Base-by-base conservation (phyloP, 1,139 yeast species). In the Zygoascus hellenicus region DNA sequence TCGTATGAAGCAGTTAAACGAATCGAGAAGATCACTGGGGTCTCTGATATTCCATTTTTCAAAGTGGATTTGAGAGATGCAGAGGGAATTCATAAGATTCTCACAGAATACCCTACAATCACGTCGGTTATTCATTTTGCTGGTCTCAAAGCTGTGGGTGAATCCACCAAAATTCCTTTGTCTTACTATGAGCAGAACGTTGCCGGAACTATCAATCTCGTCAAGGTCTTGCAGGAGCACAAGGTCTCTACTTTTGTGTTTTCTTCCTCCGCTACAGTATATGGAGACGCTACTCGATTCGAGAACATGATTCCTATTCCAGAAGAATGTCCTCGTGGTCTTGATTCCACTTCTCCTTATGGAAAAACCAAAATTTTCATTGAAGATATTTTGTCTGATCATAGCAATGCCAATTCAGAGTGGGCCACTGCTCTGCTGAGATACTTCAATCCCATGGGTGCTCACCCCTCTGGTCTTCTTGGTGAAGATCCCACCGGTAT, bases 61-160 rank as follows among this genome's bases (percentile, higher is more conserved):
- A 65, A 81, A 46, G 77, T 77, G 39, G 90, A 84, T 61, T 65
- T 83, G 47, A 70, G 77, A 51, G 80, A 81, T 61, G 61, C 66
- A 37, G 75, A 69, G 1, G 73, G 68, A 15, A 69, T 82, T 51
- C 64, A 67, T 39, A 58, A 64, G 46, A 76, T 83, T 5, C 80
- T 84, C 60, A 55, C 67, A 41, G 61, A 68, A 42, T 76, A 76
- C 65, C 63, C 66, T 10, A 67, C 71, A 5, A 75, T 85, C 52
- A 66, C 70, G 33, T 77, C 86, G 1, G 89, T 84, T 13, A 75
- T 86, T 46, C 95, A 85, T 63, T 84, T 85, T 67, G 95, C 94
- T n/a, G 92, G 90, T 19, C 75, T 85, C 60, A 85, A 85, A 64
- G 92, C 94, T 2, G 95, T 85, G 33, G 92, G 89, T 34, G 94